A percentile compares a stretch with the other conserved stretches of the same genome.
Evolutionary conservation across 2,329 filamentous ascomycete genomes (phyloP).

Genomic region (Dactylellina sp.): DNA sequence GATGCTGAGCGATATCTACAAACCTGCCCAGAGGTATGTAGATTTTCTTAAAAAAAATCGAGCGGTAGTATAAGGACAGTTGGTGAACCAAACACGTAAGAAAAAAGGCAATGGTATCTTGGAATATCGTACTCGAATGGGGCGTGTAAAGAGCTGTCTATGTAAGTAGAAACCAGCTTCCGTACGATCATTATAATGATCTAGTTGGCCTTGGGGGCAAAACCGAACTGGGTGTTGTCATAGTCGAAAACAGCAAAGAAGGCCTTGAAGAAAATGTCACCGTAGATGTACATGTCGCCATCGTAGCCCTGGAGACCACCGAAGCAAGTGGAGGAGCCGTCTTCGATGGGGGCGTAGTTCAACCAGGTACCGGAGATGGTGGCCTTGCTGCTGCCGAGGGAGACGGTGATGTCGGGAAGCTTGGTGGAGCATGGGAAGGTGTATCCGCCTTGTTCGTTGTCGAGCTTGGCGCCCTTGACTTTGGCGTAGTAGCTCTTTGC

Average conservation of each 20-base stretch:
- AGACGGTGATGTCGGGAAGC: conserved; percentile 70
- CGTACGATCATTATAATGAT: neutral
- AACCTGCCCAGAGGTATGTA: conserved; percentile 42
- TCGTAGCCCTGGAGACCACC: conserved; percentile 76
- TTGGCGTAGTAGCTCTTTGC: conserved; percentile 72
- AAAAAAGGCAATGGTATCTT: conserved; percentile 29
- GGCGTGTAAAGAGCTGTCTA: too few relatives aligned
- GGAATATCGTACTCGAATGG: conserved; percentile 1
- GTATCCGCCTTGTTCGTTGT: conserved; percentile 68
- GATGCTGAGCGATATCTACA: conserved; percentile 16
- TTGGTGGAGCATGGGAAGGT: conserved; percentile 68
- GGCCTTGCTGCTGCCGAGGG: conserved; percentile 67
- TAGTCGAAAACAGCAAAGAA: conserved; percentile 79
- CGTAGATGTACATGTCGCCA: conserved; percentile 74
- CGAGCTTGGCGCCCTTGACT: conserved; percentile 69
- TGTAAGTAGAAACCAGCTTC: neutral
- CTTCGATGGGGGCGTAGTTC: conserved; percentile 69
- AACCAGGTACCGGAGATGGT: conserved; percentile 70
- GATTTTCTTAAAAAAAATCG: conserved; percentile 14
- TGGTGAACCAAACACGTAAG: conserved; percentile 7
- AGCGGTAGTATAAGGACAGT: conserved; percentile 3
- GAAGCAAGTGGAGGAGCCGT: conserved; percentile 71
- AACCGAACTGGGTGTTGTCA: conserved; percentile 66
- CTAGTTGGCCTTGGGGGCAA: conserved; percentile 64
- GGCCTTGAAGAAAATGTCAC: conserved; percentile 82